Conservation (phyloP, 192 early-diverging fungal species). For the Dispira simplex region DNA sequence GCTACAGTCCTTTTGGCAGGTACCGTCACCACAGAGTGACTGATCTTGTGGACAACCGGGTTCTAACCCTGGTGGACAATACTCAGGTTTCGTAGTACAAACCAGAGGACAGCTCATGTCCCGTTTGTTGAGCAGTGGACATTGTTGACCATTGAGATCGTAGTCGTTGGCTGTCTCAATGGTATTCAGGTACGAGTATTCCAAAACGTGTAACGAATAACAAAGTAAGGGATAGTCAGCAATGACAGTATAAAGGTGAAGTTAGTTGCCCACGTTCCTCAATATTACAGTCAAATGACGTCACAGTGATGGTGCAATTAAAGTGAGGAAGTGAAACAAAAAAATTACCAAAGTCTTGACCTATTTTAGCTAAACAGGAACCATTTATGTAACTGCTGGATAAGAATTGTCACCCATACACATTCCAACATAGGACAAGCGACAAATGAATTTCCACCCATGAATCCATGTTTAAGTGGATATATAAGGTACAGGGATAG, state of each 20-base stretch:
- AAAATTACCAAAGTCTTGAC: not conserved
- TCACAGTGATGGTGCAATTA: not conserved
- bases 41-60: slow-evolving; percentile 21
- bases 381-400: no score
- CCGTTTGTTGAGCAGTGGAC: slow-evolving; percentile 19
- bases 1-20: slow-evolving; percentile 27
- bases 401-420: no score
- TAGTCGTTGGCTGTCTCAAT: slow-evolving; percentile 27
- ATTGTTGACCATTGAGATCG: slow-evolving; percentile 29
- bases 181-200: not conserved
- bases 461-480: no score
- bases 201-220: not conserved
- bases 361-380: not conserved
- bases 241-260: not conserved
- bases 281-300: not conserved
- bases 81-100: slow-evolving; percentile 19
- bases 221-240: not conserved
- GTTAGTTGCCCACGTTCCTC: not conserved
- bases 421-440: no score
- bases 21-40: slow-evolving; percentile 30
- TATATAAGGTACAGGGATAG: no score
- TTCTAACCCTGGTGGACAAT: slow-evolving; percentile 20
- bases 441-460: no score
- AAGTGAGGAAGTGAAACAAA: not conserved
- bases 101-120: slow-evolving; percentile 24